Percentiles rank a stretch among this genome's conserved stretches.
phyloP scores from a whole-genome alignment of 805 yeast genomes.

The Metschnikowia reukaufii region DNA sequence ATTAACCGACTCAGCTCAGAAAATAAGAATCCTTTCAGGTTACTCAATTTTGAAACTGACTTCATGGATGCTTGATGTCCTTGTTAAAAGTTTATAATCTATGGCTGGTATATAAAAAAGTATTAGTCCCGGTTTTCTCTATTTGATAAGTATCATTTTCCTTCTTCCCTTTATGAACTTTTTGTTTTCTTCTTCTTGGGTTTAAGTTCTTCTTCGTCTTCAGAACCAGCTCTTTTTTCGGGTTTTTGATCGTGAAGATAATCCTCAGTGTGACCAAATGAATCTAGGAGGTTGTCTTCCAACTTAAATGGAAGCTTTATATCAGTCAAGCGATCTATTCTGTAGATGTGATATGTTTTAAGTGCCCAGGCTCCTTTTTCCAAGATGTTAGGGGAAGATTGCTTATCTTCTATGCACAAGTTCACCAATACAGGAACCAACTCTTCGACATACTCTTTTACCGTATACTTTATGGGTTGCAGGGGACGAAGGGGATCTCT shows the following conservation, averaged over 20 bases:
- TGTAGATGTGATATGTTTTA: slow-evolving; percentile 29
- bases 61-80: slow-evolving; percentile 16
- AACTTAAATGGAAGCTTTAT: slow-evolving; percentile 24
- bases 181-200: slow-evolving; percentile 1
- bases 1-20: slow-evolving; percentile 30
- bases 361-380: slow-evolving; percentile 43
- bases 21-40: slow-evolving; percentile 35
- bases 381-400: slow-evolving; percentile 13
- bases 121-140: too few species aligned
- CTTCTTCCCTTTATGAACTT: background rate
- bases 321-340: slow-evolving; percentile 26
- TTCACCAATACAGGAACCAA: slow-evolving; percentile 23
- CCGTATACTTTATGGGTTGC: slow-evolving; percentile 40
- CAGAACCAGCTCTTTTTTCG: background rate
- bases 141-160: too few species aligned
- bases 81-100: background rate
- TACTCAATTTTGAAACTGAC: slow-evolving; percentile 40
- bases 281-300: slow-evolving; percentile 10
- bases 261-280: slow-evolving; percentile 3
- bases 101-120: too few species aligned
- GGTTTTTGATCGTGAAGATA: background rate
- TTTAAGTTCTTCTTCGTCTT: too few species aligned
- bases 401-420: background rate
- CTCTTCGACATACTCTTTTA: slow-evolving; percentile 43
- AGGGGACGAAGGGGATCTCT: slow-evolving; percentile 25